Conservation (phyloP, 2,329 filamentous ascomycete species). For the Talaromyces sp. region DNA sequence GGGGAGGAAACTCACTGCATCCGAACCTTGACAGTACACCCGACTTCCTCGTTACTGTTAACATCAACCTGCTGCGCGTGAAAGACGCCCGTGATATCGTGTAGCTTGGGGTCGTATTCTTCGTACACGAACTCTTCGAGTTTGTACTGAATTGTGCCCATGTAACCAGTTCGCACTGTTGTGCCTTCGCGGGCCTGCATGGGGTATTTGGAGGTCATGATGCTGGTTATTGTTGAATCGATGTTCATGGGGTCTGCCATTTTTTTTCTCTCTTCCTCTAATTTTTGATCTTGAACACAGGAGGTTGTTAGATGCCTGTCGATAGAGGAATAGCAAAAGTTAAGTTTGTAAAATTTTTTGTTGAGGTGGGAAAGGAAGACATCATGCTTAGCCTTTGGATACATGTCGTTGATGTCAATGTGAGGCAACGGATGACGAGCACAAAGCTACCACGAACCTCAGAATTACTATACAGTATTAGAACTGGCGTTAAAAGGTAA, state of each 20-base stretch:
- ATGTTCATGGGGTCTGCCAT: background rate
- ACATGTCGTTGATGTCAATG: background rate
- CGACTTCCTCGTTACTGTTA: background rate
- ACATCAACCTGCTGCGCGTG: background rate
- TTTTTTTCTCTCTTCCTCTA: background rate
- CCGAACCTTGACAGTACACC: constrained; percentile 3
- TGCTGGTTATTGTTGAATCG: background rate
- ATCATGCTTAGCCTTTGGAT: background rate
- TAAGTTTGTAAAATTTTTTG: background rate
- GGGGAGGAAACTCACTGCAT: background rate
- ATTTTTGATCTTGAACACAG: background rate
- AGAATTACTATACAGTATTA: too few relatives aligned
- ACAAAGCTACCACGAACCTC: background rate
- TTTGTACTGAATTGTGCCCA: constrained; percentile 2
- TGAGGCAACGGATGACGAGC: background rate
- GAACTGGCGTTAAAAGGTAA: too few relatives aligned
- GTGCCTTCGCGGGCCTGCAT: background rate
- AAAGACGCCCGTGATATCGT: constrained; percentile 3
- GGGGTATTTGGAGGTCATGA: background rate
- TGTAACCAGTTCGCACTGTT: constrained; percentile 2
- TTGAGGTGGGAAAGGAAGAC: background rate
- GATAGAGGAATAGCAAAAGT: background rate
- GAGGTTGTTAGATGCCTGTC: too few relatives aligned
- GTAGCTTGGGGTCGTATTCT: background rate
- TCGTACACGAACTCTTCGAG: background rate